phyloP scores from a whole-genome alignment of 176 grass and related monocot species.

The Eleusine coracana region DNA sequence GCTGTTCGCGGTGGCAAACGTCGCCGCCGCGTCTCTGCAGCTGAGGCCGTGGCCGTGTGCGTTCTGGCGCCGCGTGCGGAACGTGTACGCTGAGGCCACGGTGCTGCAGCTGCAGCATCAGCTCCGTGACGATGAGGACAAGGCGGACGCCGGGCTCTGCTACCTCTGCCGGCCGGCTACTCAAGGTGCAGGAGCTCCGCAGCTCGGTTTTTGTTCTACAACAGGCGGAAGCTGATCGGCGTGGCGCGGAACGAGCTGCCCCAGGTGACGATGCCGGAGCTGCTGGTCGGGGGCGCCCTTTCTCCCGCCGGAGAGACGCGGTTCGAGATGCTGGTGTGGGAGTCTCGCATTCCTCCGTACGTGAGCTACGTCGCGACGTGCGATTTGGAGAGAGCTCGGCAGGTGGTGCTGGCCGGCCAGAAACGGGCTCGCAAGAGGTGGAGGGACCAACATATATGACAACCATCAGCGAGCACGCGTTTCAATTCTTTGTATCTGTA shows the following conservation, averaged over 20 bases:
- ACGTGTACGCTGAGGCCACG: too few species aligned
- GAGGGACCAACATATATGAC: neutral
- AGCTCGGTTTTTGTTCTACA: neutral
- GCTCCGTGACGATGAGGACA: too few species aligned
- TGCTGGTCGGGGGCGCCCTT: neutral
- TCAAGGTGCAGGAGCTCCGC: too few species aligned
- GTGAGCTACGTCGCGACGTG: conserved; percentile 18
- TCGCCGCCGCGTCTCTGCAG: too few species aligned
- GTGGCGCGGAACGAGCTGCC: neutral
- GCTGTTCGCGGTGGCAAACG: too few species aligned
- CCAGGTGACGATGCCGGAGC: neutral
- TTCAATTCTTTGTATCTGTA: too few species aligned
- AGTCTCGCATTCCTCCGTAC: conserved; percentile 18
- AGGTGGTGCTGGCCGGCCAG: neutral
- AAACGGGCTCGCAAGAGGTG: neutral
- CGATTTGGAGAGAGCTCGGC: neutral
- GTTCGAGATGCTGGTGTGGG: conserved; percentile 23
- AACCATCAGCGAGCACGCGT: too few species aligned
- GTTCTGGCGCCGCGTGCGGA: too few species aligned
- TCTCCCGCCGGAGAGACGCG: neutral
- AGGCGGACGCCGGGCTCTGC: too few species aligned
- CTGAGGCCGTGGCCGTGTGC: too few species aligned
- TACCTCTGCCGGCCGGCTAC: too few species aligned
- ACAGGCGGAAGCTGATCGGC: neutral
- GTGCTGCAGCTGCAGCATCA: too few species aligned